Evolutionary conservation across 2,329 filamentous ascomycete species (phyloP), one percentile per base, ranked within the genome.

Genomic region (Fusarium azukiicola): DNA sequence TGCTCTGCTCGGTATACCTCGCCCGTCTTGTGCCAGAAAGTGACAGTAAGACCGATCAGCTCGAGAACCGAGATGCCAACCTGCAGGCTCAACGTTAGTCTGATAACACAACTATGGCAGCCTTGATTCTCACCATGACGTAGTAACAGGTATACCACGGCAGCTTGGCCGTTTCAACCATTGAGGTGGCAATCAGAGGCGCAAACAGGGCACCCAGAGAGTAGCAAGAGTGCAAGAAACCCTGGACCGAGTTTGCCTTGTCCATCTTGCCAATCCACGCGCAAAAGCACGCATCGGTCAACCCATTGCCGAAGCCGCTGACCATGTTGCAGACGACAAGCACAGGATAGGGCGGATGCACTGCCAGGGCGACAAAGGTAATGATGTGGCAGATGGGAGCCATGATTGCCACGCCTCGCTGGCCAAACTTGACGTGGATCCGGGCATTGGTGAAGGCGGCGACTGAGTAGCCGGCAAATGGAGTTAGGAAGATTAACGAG

Each of bases 91-190:
- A 6, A n/a, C 44, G 16, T 82, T 27, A 77, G 70, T 12, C 16
- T 14, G 21, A 4, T 14, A 16, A 47, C 14, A 3, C 7, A 10
- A 8, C 11, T 7, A 54, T 17, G 36, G 10, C 89, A 3, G 1
- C 32, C 3, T 4, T 16, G 2, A 19, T 14, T 6, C 90, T 88
- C 88, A 95, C 92, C 93, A 96, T 95, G 71, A 96, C 86, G 82
- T 95, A 96, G 82, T 96, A 96, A 83, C 93, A 96, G 6, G 88
- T 90, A 80, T 94, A 95, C 95, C 95, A 96, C 0, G 90, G 90
- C 75, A 94, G 71, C 2, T 86, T 80, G 0, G 89, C 92, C 69
- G 91, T 92, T 0, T 93, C 93, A 42, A 96, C 92, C 90, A 96
- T 92, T 0, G 90, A 91, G 0, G 95, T 96, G 1, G 94, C 94